Evolutionary conservation across 345 rosid species (phyloP), one percentile per base, ranked within the genome.

Genomic region (Populus nigra): DNA sequence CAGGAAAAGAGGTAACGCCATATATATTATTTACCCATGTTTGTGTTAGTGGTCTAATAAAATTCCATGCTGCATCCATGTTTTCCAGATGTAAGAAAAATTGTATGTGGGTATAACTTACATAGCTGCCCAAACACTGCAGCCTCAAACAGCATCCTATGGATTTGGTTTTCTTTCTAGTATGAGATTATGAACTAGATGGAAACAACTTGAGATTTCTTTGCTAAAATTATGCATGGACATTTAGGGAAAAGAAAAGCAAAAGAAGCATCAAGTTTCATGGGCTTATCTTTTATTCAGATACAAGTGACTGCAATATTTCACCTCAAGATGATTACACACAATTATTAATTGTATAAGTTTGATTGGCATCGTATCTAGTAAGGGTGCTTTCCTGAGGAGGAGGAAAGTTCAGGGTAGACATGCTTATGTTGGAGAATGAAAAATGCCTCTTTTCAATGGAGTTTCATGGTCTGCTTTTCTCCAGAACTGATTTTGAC

Each of bases 1-100:
- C 49, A 74, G 62, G 20, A 10, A 33, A 62, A 78, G 65, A 74
- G 81, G 84, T 82, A 74, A 41, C 66, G 29, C 43, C 25, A 3
- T 36, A 11, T 20, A 38, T 27, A 22, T 23, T 67, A 38, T 20
- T 27, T 71, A 3, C 67, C 20, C 33, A 23, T 9, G n/a, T 53
- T 33, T 55, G 7, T 72, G 41, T 10, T 38, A 15, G 5, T 72
- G 22, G 29, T 72, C 2, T 1, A 53, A 17, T 72, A 9, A 20
- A 55, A 50, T 72, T 55, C 9, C 18, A 53, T 55, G 6, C 22
- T 10, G 43, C 25, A 43, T 29, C 62, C 8, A 17, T 65, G 69
- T 38, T 65, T 70, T 31, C 22, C 38, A 70, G 35, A 47, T 27
- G 38, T 5, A 1, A 6, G 53, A 43, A 70, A 35, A 47, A 47